Conservation (phyloP, 441 rosid genomes). For the Croton laevigatus region DNA sequence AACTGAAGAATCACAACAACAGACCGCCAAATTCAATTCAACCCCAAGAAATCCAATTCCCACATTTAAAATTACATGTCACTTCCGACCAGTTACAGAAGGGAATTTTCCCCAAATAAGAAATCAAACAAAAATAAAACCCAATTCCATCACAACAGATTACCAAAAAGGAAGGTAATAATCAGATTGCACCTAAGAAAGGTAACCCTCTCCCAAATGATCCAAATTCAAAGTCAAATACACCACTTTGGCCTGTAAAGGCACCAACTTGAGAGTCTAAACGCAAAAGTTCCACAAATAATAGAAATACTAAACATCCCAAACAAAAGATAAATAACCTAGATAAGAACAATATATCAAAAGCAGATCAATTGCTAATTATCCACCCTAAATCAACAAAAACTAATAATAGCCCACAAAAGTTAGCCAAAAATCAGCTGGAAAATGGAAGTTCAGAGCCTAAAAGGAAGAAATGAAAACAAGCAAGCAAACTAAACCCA, state of each 20-base stretch:
- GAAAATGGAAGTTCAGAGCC: not conserved
- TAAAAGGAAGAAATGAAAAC: not conserved
- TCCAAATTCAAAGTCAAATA: constrained; percentile 16
- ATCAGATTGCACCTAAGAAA: constrained; percentile 1
- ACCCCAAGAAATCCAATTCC: constrained; percentile 11
- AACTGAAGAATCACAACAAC: constrained; percentile 13
- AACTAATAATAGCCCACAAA: not conserved
- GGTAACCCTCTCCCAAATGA: not conserved
- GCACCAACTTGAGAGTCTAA: constrained; percentile 2
- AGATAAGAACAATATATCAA: not conserved
- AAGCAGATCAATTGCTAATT: not conserved
- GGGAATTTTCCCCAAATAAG: not conserved
- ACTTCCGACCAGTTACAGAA: constrained; percentile 13
- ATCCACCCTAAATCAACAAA: not conserved
- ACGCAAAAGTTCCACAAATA: not conserved
- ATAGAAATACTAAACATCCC: not conserved
- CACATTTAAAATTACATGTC: constrained; percentile 16
- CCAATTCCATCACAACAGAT: constrained; percentile 16
- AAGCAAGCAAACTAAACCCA: constrained; percentile 1
- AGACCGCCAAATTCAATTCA: constrained; percentile 16
- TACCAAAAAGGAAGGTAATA: constrained; percentile 6
- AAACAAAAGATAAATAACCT: not conserved
- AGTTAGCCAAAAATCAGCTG: constrained; percentile 3
- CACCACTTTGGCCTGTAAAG: constrained; percentile 22
- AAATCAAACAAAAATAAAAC: constrained; percentile 12